These are phyloP conservation scores for Metschnikowia santaceciliae DNA, from an alignment of 805 yeast species.

Conservation along the genomic window DNA sequence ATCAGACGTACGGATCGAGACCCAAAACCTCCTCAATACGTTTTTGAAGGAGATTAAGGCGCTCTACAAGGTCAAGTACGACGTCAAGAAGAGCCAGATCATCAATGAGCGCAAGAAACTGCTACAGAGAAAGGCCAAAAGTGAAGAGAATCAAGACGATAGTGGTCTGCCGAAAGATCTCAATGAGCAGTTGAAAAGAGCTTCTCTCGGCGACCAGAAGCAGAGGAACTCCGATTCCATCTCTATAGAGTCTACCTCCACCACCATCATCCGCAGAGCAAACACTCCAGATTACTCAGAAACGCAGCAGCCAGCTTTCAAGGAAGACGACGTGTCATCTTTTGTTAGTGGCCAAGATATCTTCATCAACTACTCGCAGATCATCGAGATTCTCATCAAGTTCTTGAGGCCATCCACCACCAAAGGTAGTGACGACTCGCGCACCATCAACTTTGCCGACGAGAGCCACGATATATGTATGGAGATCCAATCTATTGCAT, in stretches of 20 bases:
- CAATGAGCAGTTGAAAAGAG: not conserved
- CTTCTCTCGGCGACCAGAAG: not conserved
- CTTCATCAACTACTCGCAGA: conserved; percentile 70
- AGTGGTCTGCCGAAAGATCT: conserved; percentile 1
- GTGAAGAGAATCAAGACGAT: not conserved
- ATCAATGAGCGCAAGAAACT: conserved; percentile 15
- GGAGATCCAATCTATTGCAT: conserved; percentile 73
- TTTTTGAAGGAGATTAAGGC: conserved; percentile 77
- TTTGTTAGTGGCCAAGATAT: conserved; percentile 63
- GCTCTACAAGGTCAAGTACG: conserved; percentile 63
- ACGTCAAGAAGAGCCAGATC: conserved; percentile 34
- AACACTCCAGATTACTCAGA: conserved; percentile 2
- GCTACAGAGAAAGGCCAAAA: not conserved
- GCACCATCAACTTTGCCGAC: conserved; percentile 21
- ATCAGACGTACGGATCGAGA: conserved; percentile 81
- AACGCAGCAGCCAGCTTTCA: conserved; percentile 4
- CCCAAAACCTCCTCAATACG: conserved; percentile 70
- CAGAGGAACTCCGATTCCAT: conserved; percentile 2
- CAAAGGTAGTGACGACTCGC: conserved; percentile 6
- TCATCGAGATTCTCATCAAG: conserved; percentile 76
- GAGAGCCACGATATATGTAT: conserved; percentile 37
- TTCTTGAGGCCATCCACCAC: conserved; percentile 48
- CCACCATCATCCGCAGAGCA: conserved; percentile 21
- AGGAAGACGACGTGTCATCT: conserved; percentile 23
- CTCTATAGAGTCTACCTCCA: conserved; percentile 27